A percentile compares a stretch with the other conserved stretches of the same genome.
Evolutionary conservation across 768 basidiomycete genomes (phyloP).

Genomic region (Postia placenta): DNA sequence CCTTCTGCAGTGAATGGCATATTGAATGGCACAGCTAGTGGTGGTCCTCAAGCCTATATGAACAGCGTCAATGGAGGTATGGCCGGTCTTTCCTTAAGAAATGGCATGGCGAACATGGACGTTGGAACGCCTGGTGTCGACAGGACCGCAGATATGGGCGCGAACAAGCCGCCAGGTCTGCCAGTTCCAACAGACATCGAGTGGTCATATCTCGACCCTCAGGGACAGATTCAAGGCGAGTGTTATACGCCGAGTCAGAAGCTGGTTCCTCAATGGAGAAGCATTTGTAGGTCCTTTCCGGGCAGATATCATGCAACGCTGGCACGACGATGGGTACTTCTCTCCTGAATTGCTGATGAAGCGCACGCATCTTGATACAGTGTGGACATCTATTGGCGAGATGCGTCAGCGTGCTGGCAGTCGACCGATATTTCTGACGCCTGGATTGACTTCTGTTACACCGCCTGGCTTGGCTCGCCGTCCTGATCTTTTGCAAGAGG

Average conservation of each 20-base stretch:
- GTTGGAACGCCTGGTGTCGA: background rate
- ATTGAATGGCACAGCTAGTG: too few relatives aligned
- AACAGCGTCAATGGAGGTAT: background rate
- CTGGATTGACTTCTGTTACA: constrained; percentile 30
- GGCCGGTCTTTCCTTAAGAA: background rate
- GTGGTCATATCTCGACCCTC: constrained; percentile 92
- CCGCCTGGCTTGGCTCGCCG: constrained; percentile 52
- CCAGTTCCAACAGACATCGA: constrained; percentile 57
- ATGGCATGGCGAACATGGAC: too few relatives aligned
- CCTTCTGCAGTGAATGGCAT: too few relatives aligned
- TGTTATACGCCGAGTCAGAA: background rate
- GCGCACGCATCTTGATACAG: constrained; percentile 60
- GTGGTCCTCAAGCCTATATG: too few relatives aligned
- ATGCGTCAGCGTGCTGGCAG: constrained; percentile 47
- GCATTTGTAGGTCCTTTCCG: constrained; percentile 70
- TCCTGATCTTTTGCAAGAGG: constrained; percentile 44
- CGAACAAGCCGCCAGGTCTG: constrained; percentile 34
- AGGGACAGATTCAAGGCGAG: constrained; percentile 87
- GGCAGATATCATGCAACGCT: constrained; percentile 89
- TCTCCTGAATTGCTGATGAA: constrained; percentile 77
- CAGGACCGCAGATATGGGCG: background rate
- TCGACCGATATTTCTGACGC: constrained; percentile 60
- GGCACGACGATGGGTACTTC: constrained; percentile 91
- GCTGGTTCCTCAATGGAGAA: background rate
- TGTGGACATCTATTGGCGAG: constrained; percentile 63